Evolutionary conservation across 495 filamentous ascomycete species (phyloP).

Genomic region (Aspergillus sclerotiicarbonarius): DNA sequence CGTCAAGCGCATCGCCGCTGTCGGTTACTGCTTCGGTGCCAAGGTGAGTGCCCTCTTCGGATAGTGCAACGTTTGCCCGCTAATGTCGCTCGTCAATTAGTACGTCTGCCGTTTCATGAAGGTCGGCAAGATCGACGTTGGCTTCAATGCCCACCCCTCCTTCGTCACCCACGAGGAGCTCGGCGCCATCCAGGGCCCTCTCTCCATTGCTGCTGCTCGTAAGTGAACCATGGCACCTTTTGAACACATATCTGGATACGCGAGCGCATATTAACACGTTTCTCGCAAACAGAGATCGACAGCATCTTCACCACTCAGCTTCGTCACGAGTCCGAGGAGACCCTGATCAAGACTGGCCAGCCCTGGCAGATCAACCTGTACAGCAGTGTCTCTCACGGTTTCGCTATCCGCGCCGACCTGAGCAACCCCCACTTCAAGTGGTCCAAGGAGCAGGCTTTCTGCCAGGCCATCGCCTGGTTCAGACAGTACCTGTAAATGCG

Average conservation of each 20-base stretch:
- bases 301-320: slow-evolving; percentile 72
- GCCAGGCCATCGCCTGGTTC: slow-evolving; percentile 80
- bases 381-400: slow-evolving; percentile 75
- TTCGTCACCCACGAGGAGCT: slow-evolving; percentile 78
- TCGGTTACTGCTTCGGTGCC: slow-evolving; percentile 49
- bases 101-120: slow-evolving; percentile 47
- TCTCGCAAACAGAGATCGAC: slow-evolving; percentile 61
- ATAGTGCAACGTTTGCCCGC: not conserved
- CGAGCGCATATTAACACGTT: slow-evolving; percentile 5
- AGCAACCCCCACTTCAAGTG: slow-evolving; percentile 61
- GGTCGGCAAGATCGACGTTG: slow-evolving; percentile 55
- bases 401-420: slow-evolving; percentile 68
- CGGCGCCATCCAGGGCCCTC: slow-evolving; percentile 63
- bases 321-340: slow-evolving; percentile 61
- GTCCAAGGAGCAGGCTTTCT: slow-evolving; percentile 83
- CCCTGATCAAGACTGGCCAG: slow-evolving; percentile 57
- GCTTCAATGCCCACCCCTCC: slow-evolving; percentile 73
- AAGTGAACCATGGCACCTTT: slow-evolving; percentile 20
- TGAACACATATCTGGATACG: not conserved
- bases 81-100: slow-evolving; percentile 17
- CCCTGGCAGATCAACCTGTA: slow-evolving; percentile 83
- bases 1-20: slow-evolving; percentile 64
- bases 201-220: slow-evolving; percentile 75
- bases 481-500: slow-evolving; percentile 52
- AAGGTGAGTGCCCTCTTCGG: slow-evolving; percentile 29